Base-by-base conservation (phyloP, 495 filamentous ascomycete genomes). In the Tuber aestivum region DNA sequence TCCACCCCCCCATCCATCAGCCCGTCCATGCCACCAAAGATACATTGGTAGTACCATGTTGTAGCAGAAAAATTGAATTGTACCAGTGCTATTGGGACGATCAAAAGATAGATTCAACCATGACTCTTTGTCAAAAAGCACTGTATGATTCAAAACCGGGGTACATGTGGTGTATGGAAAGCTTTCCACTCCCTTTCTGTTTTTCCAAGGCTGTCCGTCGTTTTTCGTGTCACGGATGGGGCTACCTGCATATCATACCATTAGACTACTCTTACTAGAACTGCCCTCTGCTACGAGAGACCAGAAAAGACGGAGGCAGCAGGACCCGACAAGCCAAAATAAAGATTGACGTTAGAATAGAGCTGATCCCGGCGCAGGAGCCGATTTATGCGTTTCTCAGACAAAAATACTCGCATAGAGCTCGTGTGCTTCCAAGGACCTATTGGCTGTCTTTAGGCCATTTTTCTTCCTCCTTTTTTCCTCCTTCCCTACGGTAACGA, bases 331-430 rank as follows among this genome's bases (percentile, higher is more conserved):
- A 65, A 35, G 56, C 8, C 18, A 35, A 35, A 35, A 65, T 18
- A 27, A 65, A 35, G 78, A 79, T 75, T 79, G 78, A 79, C 78
- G 78, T 79, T 79, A 56, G 77, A 79, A 79, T 79, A 79, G 76
- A 75, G 75, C 76, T 79, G 75, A 79, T 79, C 72, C 77, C 69
- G 41, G 77, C 77, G 71, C 75, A 50, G 61, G 78, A 77, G 77
- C 73, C 77, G 78, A 79, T 79, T 65, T 79, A 79, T 79, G 76
- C 78, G 76, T 79, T 79, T 79, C 69, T 65, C 72, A 27, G 27
- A 65, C 70, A 42, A 70, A 79, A 75, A 37, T 71, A 70, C 75
- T 79, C 38, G 72, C 44, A 79, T 69, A 75, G 61, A 40, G 20
- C 72, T 79, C 70, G 78, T 73, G 73, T 79, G 76, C 77, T 32